A percentile compares a stretch with the other conserved stretches of the same genome.
These are phyloP conservation scores for Torulaspora delbrueckii DNA, from an alignment of 805 yeast genomes.

Conservation along the genomic window DNA sequence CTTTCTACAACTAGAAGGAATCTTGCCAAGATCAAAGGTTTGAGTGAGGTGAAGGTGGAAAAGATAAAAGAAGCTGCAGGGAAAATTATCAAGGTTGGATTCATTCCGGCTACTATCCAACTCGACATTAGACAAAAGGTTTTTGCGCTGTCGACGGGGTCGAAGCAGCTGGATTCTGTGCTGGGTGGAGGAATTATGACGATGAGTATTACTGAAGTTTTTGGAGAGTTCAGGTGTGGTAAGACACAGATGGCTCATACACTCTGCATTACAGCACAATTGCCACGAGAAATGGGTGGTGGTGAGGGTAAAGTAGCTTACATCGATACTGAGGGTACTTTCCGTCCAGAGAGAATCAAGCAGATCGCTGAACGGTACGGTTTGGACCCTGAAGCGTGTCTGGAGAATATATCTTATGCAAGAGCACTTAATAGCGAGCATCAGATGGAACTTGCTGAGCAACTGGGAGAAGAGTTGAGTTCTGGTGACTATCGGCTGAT, in stretches of 20 bases:
- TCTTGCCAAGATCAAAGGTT: slow-evolving; percentile 60
- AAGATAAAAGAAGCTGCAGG: slow-evolving; percentile 70
- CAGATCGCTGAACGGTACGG: slow-evolving; percentile 67
- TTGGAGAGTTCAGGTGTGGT: slow-evolving; percentile 78
- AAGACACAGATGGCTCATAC: slow-evolving; percentile 81
- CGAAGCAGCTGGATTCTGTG: slow-evolving; percentile 60
- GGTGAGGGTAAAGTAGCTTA: slow-evolving; percentile 78
- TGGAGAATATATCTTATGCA: slow-evolving; percentile 70
- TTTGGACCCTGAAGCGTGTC: slow-evolving; percentile 61
- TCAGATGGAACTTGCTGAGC: slow-evolving; percentile 66
- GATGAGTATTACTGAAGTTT: slow-evolving; percentile 72
- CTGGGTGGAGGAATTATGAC: slow-evolving; percentile 75
- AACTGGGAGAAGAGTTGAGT: slow-evolving; percentile 60
- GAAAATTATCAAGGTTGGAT: slow-evolving; percentile 59
- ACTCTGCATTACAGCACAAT: slow-evolving; percentile 67
- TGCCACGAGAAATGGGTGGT: slow-evolving; percentile 67
- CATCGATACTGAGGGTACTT: slow-evolving; percentile 79
- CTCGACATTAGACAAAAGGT: slow-evolving; percentile 60
- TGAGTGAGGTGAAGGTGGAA: slow-evolving; percentile 73
- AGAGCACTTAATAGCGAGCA: slow-evolving; percentile 76
- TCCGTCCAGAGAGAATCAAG: slow-evolving; percentile 62
- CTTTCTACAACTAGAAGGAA: slow-evolving; percentile 61
- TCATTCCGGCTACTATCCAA: slow-evolving; percentile 68
- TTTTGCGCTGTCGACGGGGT: slow-evolving; percentile 64
- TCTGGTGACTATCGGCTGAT: slow-evolving; percentile 61